Conservation (phyloP, 2,329 filamentous ascomycete genomes). For the Calycina herbarum region DNA sequence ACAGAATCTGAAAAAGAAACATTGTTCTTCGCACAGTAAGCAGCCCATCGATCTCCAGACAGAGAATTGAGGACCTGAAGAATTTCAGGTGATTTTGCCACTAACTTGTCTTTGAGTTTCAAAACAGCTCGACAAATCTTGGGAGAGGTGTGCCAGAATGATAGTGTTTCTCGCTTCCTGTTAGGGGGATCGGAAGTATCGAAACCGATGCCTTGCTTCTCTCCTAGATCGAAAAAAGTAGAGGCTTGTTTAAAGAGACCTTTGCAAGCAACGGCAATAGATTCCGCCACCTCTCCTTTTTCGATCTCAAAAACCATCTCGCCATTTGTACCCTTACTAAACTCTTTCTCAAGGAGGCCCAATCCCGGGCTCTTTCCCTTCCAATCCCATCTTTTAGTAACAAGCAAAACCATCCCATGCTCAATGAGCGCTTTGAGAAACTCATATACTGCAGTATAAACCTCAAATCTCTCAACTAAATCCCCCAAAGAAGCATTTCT, state of each 20-base stretch:
- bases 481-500: neutral
- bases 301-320: neutral
- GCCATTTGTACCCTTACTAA: neutral
- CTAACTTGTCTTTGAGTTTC: neutral
- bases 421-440: neutral
- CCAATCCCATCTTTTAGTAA: neutral
- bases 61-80: neutral
- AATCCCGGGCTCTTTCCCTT: neutral
- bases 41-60: neutral
- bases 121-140: neutral
- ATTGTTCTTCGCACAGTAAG: neutral
- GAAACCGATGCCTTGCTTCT: neutral
- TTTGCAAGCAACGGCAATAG: neutral
- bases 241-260: neutral
- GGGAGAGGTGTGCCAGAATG: neutral
- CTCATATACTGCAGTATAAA: neutral
- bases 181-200: neutral
- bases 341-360: neutral
- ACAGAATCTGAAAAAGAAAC: neutral
- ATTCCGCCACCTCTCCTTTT: neutral
- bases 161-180: neutral
- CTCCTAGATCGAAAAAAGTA: neutral
- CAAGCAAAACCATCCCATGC: neutral
- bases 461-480: neutral
- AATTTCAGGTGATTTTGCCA: neutral